Base-by-base conservation (phyloP, 805 yeast species). In the Barnettozyma pratensis region DNA sequence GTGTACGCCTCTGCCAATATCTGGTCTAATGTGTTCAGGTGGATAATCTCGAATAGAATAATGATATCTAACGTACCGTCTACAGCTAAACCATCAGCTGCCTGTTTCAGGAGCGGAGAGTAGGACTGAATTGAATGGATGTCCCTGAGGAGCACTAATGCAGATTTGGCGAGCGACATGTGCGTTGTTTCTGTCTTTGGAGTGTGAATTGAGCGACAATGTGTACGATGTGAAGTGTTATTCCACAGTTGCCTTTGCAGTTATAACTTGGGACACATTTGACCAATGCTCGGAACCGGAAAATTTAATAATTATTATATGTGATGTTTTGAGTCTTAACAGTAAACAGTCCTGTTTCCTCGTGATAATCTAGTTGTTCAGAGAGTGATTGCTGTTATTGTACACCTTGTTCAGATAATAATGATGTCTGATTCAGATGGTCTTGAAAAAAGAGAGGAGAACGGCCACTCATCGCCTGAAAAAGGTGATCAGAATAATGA, bases 1-100 rank as follows among this genome's bases (percentile, higher is more conserved):
- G 54, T 53, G 39, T 61, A 61, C 1, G 43, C 45, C 32, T 54
- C 60, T 4, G 62, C 63, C 19, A 61, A 42, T 1, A 54, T 40
- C 14, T 48, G 43, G 42, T 61, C 65, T 40, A 61, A 47, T 2
- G 32, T 35, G 41, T 59, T 59, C 30, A 61, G 46, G 26, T 54
- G 55, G 2, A 43, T 35, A 29, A 61, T 57, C 4, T 30, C 31
- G 11, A 36, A 39, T 7, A 54, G 49, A 12, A 61, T 30, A 9
- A 59, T 27, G 5, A 61, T 49, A 44, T 60, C 65, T 7, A 61
- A 40, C 3, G 51, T 25, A 30, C 50, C 56, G n/a, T 51, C 54
- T 9, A 41, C 48, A 12, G 37, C 19, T n/a, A 56, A 41, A 14
- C 35, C 45, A 1, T 25, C n/a, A 2, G 41, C 52, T 0, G 63